These are phyloP conservation scores for Limnomonas spitsbergensis DNA, from an alignment of 139 green algal genomes.

Conservation along the genomic window DNA sequence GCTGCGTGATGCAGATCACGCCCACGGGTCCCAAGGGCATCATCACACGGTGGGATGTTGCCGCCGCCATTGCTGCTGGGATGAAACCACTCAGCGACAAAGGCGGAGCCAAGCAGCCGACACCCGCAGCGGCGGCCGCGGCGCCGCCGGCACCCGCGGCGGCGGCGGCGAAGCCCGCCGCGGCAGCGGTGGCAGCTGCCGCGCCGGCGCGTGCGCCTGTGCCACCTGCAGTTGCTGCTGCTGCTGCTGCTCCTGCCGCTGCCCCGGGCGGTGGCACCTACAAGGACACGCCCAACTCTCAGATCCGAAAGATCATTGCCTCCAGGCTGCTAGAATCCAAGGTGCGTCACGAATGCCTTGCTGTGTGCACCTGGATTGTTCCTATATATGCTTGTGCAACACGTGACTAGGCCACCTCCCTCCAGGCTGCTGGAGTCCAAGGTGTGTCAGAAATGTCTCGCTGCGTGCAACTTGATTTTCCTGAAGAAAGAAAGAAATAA, in stretches of 20 bases:
- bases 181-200: constrained; percentile 6
- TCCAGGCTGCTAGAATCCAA: constrained; percentile 86
- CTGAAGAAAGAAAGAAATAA: too few species aligned
- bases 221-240: neutral
- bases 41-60: constrained; percentile 87
- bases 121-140: too few species aligned
- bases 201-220: neutral
- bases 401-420: too few species aligned
- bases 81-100: constrained; percentile 11
- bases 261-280: constrained; percentile 32
- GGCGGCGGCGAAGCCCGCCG: neutral
- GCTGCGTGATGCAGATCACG: too few species aligned
- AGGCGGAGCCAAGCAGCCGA: neutral
- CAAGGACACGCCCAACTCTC: constrained; percentile 73
- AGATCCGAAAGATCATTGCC: constrained; percentile 87
- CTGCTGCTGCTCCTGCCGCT: constrained; percentile 1
- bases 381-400: too few species aligned
- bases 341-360: too few species aligned
- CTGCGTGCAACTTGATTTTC: too few species aligned
- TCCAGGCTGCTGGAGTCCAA: neutral
- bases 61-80: constrained; percentile 65
- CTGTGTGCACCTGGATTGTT: too few species aligned
- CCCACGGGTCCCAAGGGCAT: constrained; percentile 74
- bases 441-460: neutral
- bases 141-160: constrained; percentile 13